phyloP scores from a whole-genome alignment of 2,329 filamentous ascomycete genomes.

The Ilyonectria mors-panacis region DNA sequence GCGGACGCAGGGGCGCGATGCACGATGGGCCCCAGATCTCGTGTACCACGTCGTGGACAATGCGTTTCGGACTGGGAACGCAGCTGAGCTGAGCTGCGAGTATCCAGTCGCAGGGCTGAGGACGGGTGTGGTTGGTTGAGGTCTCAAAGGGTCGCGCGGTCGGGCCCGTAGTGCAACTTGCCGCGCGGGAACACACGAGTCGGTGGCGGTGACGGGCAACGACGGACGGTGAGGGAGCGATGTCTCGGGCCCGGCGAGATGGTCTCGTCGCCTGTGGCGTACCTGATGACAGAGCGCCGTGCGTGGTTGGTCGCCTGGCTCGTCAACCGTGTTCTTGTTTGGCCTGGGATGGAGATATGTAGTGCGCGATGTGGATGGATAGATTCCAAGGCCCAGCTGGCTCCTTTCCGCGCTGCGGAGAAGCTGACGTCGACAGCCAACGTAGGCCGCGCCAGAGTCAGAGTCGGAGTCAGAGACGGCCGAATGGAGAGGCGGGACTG shows the following conservation, averaged over 20 bases:
- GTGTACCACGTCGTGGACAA: not conserved
- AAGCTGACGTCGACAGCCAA: not conserved
- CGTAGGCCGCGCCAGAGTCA: not conserved
- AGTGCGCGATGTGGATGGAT: not conserved
- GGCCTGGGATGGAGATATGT: not conserved
- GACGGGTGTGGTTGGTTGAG: constrained; percentile 17
- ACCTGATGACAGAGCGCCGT: not conserved
- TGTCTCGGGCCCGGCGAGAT: constrained; percentile 17
- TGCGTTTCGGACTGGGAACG: not conserved
- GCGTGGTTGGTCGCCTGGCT: not conserved
- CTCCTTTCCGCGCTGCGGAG: not conserved
- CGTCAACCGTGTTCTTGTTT: not conserved
- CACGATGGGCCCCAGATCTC: not conserved
- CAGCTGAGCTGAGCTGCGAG: not conserved
- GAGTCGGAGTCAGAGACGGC: not conserved
- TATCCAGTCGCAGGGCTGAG: constrained; percentile 31
- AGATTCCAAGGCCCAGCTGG: not conserved
- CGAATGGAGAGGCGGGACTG: constrained; percentile 1
- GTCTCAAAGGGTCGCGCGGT: constrained; percentile 2
- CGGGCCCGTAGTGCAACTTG: constrained; percentile 17
- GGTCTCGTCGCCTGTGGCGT: not conserved
- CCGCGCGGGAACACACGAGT: constrained; percentile 1
- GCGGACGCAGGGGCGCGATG: constrained; percentile 11
- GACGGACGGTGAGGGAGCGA: constrained; percentile 4
- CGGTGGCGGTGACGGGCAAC: constrained; percentile 14